A percentile compares a stretch with the other conserved stretches of the same genome.
Evolutionary conservation across 805 yeast genomes (phyloP).

Genomic region (Starmerella khaoyaiensis): DNA sequence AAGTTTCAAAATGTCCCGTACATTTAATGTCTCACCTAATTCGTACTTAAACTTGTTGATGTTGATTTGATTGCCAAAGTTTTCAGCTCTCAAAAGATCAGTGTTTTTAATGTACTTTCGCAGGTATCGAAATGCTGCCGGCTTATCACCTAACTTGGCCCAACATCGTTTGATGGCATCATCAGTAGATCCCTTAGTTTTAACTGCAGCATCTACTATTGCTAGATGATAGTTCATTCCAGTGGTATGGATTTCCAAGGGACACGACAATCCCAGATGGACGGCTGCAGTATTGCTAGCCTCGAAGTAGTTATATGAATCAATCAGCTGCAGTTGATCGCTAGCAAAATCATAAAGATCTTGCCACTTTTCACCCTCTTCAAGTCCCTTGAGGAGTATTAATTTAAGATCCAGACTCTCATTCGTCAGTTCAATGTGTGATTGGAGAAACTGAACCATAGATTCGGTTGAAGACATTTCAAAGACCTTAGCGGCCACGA

Average conservation of each 20-base stretch:
- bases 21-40: conserved; percentile 21
- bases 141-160: conserved; percentile 37
- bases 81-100: conserved; percentile 5
- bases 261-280: conserved; percentile 27
- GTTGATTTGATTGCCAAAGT: conserved; percentile 29
- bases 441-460: conserved; percentile 26
- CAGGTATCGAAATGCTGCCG: conserved; percentile 55
- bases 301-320: conserved; percentile 72
- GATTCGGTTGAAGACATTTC: conserved; percentile 30
- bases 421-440: conserved; percentile 16
- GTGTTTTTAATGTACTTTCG: conserved; percentile 28
- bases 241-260: too few relatives aligned
- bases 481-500: conserved; percentile 42
- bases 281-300: conserved; percentile 36
- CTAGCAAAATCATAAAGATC: conserved; percentile 33
- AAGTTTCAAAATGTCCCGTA: conserved; percentile 28
- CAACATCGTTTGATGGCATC: conserved; percentile 31
- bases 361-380: conserved; percentile 33
- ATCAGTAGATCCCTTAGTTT: conserved; percentile 18
- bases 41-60: conserved; percentile 37
- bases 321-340: conserved; percentile 39
- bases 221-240: too few relatives aligned
- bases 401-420: conserved; percentile 52
- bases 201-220: conserved; percentile 34
- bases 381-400: conserved; percentile 33